Evolutionary conservation across 371 early-diverging fungal species (phyloP), one percentile per base, ranked within the genome.

Genomic region (Zancudomyces culisetae): DNA sequence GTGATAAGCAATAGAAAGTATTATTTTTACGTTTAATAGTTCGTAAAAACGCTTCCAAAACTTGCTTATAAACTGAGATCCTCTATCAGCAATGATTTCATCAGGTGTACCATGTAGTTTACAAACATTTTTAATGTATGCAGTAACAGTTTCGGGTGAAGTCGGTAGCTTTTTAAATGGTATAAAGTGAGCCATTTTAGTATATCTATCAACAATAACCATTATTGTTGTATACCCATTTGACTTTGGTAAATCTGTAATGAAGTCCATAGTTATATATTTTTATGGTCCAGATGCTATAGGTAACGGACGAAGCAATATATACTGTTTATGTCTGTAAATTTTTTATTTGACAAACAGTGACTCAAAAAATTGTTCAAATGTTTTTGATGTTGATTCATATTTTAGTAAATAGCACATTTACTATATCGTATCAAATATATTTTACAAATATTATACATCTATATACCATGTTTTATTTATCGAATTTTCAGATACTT

Each of bases 1-100:
- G 49, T 77, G 75, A 42, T 52, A 62, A 0, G 73, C 66, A 0
- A 71, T 64, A 0, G 70, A 64, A 3, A 70, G 55, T 19, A 60
- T 51, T 4, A 57, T 51, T 18, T 56, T 42, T 18, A 62, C 58
- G 0, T 51, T 30, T 0, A 73, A 58, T 1, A 48, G 19, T n/a
- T 57, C 20, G 28, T 15, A 52, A 18, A 75, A 29, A 2, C 30
- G 8, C 8, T 56, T 55, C 70, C 68, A 74, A 40, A 73, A 70
- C 4, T 23, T 2, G 0, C 66, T 61, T 1, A 42, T 59, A 35
- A 76, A 75, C 52, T 59, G 57, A 4, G 71, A 49, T 22, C 68
- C 75, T 0, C 66, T 58, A 49, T 69, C 73, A 0, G 70, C 59
- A 1, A 70, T 51, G 20, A 72, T 69, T 0, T 23, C 20, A 13